These are phyloP conservation scores for Colletotrichum eremochloae DNA, from an alignment of 2,329 filamentous ascomycete species.

Conservation along the genomic window DNA sequence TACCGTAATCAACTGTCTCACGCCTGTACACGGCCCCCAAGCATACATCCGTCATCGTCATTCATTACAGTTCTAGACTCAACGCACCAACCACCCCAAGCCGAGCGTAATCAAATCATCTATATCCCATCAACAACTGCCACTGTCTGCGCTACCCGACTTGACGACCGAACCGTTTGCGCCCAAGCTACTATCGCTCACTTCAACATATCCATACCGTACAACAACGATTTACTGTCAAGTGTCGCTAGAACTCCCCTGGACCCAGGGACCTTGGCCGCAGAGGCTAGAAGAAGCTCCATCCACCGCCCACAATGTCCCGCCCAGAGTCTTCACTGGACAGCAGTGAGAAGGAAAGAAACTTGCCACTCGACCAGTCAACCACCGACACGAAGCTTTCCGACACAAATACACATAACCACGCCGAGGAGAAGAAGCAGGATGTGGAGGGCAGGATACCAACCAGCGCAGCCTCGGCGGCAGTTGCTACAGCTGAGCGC, in stretches of 20 bases:
- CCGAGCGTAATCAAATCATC: not conserved
- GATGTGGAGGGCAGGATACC: slow-evolving; percentile 32
- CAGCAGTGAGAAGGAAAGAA: slow-evolving; percentile 28
- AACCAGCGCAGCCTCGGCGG: slow-evolving; percentile 21
- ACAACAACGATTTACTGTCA: not conserved
- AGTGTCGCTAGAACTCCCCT: not conserved
- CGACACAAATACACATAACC: slow-evolving; percentile 5
- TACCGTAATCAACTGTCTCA: not conserved
- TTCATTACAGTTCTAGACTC: not conserved
- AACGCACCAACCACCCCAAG: not conserved
- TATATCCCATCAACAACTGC: not conserved
- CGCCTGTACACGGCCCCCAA: slow-evolving; percentile 4
- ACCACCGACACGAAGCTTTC: slow-evolving; percentile 27
- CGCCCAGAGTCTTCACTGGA: slow-evolving; percentile 14
- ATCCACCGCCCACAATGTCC: slow-evolving; percentile 7
- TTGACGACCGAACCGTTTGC: not conserved
- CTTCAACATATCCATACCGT: not conserved
- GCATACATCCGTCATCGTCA: not conserved
- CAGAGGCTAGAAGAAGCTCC: not conserved
- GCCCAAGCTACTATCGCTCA: not conserved
- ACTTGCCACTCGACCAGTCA: slow-evolving; percentile 13
- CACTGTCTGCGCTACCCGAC: not conserved
- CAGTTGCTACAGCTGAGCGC: slow-evolving; percentile 31
- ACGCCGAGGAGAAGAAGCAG: slow-evolving; percentile 10
- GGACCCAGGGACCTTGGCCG: not conserved